Base-by-base conservation (phyloP, 371 early-diverging fungal genomes). In the Mortierella sp. region DNA sequence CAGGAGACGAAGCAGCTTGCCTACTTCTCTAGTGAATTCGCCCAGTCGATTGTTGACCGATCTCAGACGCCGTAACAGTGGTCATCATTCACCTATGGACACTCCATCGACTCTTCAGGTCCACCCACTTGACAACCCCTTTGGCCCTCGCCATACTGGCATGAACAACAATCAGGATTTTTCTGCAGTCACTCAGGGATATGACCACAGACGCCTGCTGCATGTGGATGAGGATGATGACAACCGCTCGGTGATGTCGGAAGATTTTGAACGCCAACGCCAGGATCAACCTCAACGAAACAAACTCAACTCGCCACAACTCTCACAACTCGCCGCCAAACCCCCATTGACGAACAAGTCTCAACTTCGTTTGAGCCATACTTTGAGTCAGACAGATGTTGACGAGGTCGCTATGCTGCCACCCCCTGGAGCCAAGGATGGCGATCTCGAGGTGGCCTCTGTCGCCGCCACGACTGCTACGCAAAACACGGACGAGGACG, bases 1-100 rank as follows among this genome's bases (percentile, higher is more conserved):
- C 9, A 72, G 81, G 61, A 71, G 85, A 44, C 78, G 85, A 54
- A 84, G 85, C 59, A 81, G 81, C 40, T 73, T 81, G 57, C 85
- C 85, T 14, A 54, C 74, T 5, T 78, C 83, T 9, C 76, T 84
- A 72, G 71, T 73, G 26, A 75, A 75, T 11, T 50, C 51, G 4
- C 77, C 80, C 2, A 75, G 51, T 21, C 55, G 70, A 10, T 24
- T 69, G 11, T 4, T 74, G n/a, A 75, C 74, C 16, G 64, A 74
- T 11, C 64, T 72, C 26, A 74, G 72, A 44, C 71, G 80, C 54
- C 75, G 84, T 16, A 80, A 77, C 51, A 80, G 80, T 46, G 84
- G 72, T 4, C 53, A 80, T 28, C 74, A 53, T 13, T 73, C 79
- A 16, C 79, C 83, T 19, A 73, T 53, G 53, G 76, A 73, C 72